Percentiles rank a stretch among this genome's conserved stretches.
phyloP scores from a whole-genome alignment of 768 basidiomycete species.

The Russula foetens region DNA sequence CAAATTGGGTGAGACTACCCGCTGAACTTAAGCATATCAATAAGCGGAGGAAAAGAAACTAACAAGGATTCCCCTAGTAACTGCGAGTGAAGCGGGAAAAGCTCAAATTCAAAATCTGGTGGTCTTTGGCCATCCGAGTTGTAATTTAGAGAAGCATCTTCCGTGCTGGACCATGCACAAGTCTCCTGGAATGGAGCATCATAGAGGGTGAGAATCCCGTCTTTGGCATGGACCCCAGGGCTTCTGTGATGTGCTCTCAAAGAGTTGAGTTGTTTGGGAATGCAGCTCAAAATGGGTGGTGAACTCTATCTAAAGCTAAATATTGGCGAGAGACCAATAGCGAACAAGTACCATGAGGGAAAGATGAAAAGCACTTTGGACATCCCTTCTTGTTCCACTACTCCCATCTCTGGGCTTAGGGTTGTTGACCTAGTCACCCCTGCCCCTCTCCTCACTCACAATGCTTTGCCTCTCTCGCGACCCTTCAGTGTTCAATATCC shows the following conservation, averaged over 20 bases:
- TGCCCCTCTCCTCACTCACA: no score
- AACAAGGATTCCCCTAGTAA: slow-evolving; percentile 86
- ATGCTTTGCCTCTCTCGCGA: no score
- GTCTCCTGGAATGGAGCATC: slow-evolving; percentile 75
- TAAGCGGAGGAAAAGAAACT: slow-evolving; percentile 89
- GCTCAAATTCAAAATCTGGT: slow-evolving; percentile 18
- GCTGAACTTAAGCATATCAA: slow-evolving; percentile 87
- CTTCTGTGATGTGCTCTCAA: slow-evolving; percentile 64
- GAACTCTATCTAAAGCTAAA: slow-evolving; percentile 83
- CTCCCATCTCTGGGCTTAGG: no score
- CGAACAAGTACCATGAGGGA: slow-evolving; percentile 79
- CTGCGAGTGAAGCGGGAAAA: slow-evolving; percentile 78
- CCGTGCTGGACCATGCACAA: slow-evolving; percentile 65
- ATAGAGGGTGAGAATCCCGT: slow-evolving; percentile 71
- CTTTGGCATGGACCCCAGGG: slow-evolving; percentile 52
- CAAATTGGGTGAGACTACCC: slow-evolving; percentile 79
- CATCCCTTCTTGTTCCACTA: no score
- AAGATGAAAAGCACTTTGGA: slow-evolving; percentile 79
- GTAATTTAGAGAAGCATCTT: slow-evolving; percentile 53
- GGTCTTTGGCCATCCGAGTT: slow-evolving; percentile 21
- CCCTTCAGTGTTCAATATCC: no score
- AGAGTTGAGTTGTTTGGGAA: slow-evolving; percentile 82
- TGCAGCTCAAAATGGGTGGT: slow-evolving; percentile 80
- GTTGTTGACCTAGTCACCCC: no score
- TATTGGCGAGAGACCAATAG: slow-evolving; percentile 77